Conservation (phyloP, 1,284 basidiomycete species). For the Apiotrichum gracile region DNA sequence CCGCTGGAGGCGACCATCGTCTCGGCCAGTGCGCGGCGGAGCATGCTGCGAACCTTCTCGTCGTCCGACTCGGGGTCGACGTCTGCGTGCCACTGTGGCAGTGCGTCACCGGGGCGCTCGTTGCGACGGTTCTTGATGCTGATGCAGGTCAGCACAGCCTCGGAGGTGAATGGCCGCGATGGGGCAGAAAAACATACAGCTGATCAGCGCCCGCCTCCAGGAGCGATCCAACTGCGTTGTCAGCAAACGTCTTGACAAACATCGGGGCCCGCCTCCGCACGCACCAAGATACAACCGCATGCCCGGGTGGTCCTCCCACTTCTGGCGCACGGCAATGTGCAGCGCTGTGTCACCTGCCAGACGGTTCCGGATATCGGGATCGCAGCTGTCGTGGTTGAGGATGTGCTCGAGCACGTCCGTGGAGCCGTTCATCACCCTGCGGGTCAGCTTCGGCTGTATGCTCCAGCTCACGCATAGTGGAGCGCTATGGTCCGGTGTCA, state of each 20-base stretch:
- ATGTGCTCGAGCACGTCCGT: conserved; percentile 65
- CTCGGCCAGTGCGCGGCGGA: conserved; percentile 40
- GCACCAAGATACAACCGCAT: conserved; percentile 47
- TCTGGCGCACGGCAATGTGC: conserved; percentile 64
- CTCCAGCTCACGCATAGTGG: conserved; percentile 66
- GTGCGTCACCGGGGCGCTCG: conserved; percentile 56
- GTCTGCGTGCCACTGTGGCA: conserved; percentile 47
- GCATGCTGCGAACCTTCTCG: conserved; percentile 36
- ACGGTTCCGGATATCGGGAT: conserved; percentile 74
- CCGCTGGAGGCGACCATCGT: conserved; percentile 32
- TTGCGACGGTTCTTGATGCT: conserved; percentile 71
- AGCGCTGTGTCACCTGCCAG: conserved; percentile 72
- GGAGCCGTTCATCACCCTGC: conserved; percentile 51
- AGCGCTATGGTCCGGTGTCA: conserved; percentile 52
- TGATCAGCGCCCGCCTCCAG: conserved; percentile 72
- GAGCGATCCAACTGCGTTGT: conserved; percentile 55
- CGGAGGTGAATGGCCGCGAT: neutral
- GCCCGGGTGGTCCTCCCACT: conserved; percentile 60
- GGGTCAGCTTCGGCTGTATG: neutral
- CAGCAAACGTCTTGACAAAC: too few relatives aligned
- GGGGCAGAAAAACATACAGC: conserved; percentile 49
- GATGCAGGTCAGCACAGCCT: neutral
- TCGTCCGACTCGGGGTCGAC: conserved; percentile 36
- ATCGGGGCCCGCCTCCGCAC: too few relatives aligned
- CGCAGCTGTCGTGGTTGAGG: conserved; percentile 67